Conservation (phyloP, 73 alveolate genomes). For the Diophrys appendiculata region DNA sequence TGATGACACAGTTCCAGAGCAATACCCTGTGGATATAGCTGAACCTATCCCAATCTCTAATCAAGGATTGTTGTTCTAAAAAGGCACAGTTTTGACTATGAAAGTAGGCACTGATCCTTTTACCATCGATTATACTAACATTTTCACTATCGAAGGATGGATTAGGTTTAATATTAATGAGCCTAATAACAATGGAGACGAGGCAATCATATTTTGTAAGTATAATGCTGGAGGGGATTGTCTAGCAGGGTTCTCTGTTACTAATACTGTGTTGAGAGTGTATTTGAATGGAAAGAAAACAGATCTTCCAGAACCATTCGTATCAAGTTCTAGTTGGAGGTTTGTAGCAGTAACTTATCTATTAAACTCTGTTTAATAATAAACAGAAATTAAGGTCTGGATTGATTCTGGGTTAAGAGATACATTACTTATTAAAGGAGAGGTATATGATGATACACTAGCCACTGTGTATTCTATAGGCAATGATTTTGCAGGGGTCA, state of each 20-base stretch:
- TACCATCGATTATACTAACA: background rate
- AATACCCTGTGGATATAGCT: background rate
- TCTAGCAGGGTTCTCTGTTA: background rate
- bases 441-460: background rate
- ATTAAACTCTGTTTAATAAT: background rate
- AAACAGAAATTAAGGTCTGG: background rate
- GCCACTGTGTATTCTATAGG: background rate
- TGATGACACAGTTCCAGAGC: background rate
- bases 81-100: background rate
- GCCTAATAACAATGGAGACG: background rate
- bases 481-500: background rate
- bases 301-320: background rate
- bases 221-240: background rate
- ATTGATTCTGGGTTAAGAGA: background rate
- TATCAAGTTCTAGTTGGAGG: background rate
- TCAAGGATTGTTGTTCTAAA: background rate
- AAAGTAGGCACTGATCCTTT: background rate
- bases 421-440: background rate
- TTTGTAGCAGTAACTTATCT: background rate
- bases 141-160: background rate
- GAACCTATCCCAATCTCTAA: background rate
- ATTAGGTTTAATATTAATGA: too few species aligned
- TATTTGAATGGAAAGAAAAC: background rate
- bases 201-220: background rate
- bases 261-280: background rate